Base-by-base conservation (phyloP, 1,284 basidiomycete genomes). In the Tilletia indica region DNA sequence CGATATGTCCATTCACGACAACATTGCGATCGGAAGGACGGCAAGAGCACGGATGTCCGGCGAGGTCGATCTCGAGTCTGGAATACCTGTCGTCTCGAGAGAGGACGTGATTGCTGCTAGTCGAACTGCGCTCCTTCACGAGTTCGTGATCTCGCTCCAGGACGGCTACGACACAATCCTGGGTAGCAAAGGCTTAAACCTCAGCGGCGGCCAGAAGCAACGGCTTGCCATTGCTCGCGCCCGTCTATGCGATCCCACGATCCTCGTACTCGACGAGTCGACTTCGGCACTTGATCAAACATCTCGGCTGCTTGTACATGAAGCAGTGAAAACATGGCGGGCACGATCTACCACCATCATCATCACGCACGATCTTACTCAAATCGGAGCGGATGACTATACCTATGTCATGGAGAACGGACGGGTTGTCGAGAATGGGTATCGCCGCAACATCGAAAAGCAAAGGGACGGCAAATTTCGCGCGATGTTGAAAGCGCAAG, bases 141-240 rank as follows among this genome's bases (percentile, higher is more conserved):
- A 94, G 68, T 97, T 95, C 82, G 88, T 97, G 6, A 85, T 87
- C 25, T 91, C 91, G 71, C 87, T 98, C 9, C 93, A 93, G 0
- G 87, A 91, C 6, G 93, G 93, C 0, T 97, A 97, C 81, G 93
- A 95, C 70, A 98, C 95, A 0, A 85, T 87, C 66, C 85, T 85
- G 14, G 93, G 91, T 0, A 89, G 86, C 36, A 89, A 89, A 16
- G 93, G 93, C 2, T 89, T 91, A 1, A 89, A 88, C 68, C 86
- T 98, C 73, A 93, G 92, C 74, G 96, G 97, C 36, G 96, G 96
- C 3, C 97, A 99, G 87, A 90, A 90, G 78, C 97, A 99, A 86
- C 86, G 97, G 11, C 83, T 99, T 19, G 93, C 94, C 0, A 91
- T 99, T 75, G 96, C 97, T 0, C 87, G 96, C 69, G 95, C 94